A percentile compares a stretch with the other conserved stretches of the same genome.
These are phyloP conservation scores for Lepidium campestre DNA, from an alignment of 441 rosid species.

Conservation along the genomic window DNA sequence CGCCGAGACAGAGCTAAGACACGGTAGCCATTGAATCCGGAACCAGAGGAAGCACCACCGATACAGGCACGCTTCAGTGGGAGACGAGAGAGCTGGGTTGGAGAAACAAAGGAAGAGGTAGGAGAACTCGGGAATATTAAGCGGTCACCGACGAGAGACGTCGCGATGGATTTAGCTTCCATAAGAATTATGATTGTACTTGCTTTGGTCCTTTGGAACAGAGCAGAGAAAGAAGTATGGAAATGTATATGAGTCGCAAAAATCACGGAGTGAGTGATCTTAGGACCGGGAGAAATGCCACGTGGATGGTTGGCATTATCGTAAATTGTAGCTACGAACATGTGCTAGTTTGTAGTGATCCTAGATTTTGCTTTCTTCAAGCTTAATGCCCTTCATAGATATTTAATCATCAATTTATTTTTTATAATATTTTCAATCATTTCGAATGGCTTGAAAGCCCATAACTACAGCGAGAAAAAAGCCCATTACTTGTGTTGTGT, in stretches of 20 bases:
- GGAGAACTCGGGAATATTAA: constrained; percentile 7
- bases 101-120: constrained; percentile 2
- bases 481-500: background rate
- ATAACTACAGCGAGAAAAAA: background rate
- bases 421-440: too few species aligned
- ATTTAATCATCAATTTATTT: too few species aligned
- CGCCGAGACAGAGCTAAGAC: background rate
- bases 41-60: background rate
- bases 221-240: background rate
- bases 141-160: constrained; percentile 9
- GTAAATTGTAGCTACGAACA: constrained; percentile 3
- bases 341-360: constrained; percentile 24
- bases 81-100: background rate
- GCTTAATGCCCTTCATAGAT: background rate
- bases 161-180: constrained; percentile 33
- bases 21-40: constrained; percentile 3
- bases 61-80: constrained; percentile 10
- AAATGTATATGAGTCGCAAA: background rate
- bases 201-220: background rate
- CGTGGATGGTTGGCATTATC: constrained; percentile 19
- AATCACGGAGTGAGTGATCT: background rate
- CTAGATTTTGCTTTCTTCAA: constrained; percentile 8
- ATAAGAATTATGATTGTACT: background rate
- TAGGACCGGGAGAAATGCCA: constrained; percentile 4
- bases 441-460: background rate